Evolutionary conservation across 345 rosid species (phyloP), one percentile per base, ranked within the genome.

Genomic region (Litchi chinensis): DNA sequence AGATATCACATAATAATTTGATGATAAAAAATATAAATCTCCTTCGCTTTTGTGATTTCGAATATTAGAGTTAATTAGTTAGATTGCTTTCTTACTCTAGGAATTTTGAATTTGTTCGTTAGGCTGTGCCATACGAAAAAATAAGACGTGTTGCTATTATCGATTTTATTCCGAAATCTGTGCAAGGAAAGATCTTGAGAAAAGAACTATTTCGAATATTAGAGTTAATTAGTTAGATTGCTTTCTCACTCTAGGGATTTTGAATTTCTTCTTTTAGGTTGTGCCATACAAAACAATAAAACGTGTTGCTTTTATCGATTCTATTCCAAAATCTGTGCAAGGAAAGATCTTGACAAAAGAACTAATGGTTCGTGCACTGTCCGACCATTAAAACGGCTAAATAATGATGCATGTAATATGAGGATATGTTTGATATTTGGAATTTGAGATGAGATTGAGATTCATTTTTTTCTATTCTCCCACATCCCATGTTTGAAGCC

Each of bases 81-180:
- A 68, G 52, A 46, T 46, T 46, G 8, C 12, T 46, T 60, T 89
- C 93, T 1, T 57, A 79, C 10, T 75, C 86, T 39, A 82, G 76
- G 66, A 79, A 82, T 59, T 76, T 84, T 32, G 37, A 32, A 32
- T 32, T 32, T 32, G 2, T 32, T 32, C 3, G 28, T 26, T 26
- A 95, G 98, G 97, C 93, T 77, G 91, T 94, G 74, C 98, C 97
- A 8, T 95, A 93, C 79, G 93, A 95, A 85, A 93, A 91, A 85
- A 84, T 93, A 72, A 70, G 98, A 44, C 86, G 89, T 71, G 94
- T 95, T 52, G 94, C 92, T 18, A 93, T 95, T 79, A 83, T 86
- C 66, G 73, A 82, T 74, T 74, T 90, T 15, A 90, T 95, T 71
- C 98, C 97, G 2, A 95, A 90, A 78, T 78, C 83, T 48, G 90